Conservation (phyloP, 2,329 filamentous ascomycete genomes). For the Monascus ruber region DNA sequence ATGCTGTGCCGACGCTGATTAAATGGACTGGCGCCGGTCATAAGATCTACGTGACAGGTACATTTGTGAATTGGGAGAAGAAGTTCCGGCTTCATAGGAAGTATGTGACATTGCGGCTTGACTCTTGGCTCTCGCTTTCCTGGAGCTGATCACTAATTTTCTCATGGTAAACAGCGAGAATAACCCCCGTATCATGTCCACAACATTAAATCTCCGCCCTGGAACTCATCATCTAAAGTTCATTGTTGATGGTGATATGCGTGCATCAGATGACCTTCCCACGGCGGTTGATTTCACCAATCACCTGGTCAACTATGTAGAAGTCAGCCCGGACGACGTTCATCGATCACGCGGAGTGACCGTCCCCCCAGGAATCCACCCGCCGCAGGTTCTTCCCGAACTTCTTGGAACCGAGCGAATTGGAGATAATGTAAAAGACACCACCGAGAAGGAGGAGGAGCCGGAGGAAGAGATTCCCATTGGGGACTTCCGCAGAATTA, state of each 20-base stretch:
- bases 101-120: constrained; percentile 46
- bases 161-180: constrained; percentile 21
- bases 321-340: constrained; percentile 69
- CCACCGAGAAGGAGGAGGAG: constrained; percentile 35
- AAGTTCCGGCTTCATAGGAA: constrained; percentile 79
- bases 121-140: constrained; percentile 3
- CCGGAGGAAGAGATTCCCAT: constrained; percentile 46
- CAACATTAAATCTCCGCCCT: constrained; percentile 70
- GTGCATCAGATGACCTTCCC: constrained; percentile 72
- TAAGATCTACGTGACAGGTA: constrained; percentile 92
- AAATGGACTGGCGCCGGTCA: constrained; percentile 78
- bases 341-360: constrained; percentile 23
- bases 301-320: constrained; percentile 96
- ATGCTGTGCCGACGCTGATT: constrained; percentile 68
- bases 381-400: constrained; percentile 33
- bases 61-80: constrained; percentile 93
- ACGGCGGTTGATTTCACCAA: constrained; percentile 97
- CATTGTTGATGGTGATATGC: constrained; percentile 87
- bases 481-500: constrained; percentile 55
- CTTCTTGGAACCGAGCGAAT: constrained; percentile 18
- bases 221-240: constrained; percentile 97
- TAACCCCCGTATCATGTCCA: constrained; percentile 54
- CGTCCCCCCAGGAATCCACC: constrained; percentile 29
- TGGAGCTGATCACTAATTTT: constrained; percentile 1
- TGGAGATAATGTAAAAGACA: constrained; percentile 31